Evolutionary conservation across 805 yeast species (phyloP).

Genomic region (Ogataea pini): DNA sequence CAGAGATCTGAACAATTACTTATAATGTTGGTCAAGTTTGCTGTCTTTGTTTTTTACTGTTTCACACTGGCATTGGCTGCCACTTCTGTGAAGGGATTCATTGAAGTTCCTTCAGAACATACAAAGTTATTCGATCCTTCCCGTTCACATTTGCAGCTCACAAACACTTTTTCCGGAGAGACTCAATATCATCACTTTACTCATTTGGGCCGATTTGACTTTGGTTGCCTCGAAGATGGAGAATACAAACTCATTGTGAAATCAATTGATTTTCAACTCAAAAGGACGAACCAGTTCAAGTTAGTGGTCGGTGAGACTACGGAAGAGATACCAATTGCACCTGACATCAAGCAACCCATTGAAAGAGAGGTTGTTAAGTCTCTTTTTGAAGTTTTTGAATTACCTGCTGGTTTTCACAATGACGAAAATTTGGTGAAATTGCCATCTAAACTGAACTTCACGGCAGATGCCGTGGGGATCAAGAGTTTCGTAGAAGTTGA

Average conservation of each 20-base stretch:
- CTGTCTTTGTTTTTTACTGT: not conserved
- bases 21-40: not conserved
- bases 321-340: constrained; percentile 21
- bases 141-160: constrained; percentile 2
- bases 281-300: constrained; percentile 14
- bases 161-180: not conserved
- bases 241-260: constrained; percentile 18
- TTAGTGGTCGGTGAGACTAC: constrained; percentile 13
- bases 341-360: constrained; percentile 15
- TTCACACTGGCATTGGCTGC: not conserved
- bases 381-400: constrained; percentile 14
- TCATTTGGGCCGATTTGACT: constrained; percentile 18
- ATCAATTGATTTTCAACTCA: constrained; percentile 24
- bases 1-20: not conserved
- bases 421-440: constrained; percentile 6
- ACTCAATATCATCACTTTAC: constrained; percentile 16
- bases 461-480: constrained; percentile 13
- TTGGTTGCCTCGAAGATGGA: constrained; percentile 14
- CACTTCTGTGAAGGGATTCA: constrained; percentile 6
- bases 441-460: constrained; percentile 12
- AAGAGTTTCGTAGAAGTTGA: constrained; percentile 22
- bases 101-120: constrained; percentile 7
- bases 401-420: constrained; percentile 11
- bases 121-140: constrained; percentile 22
- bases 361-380: constrained; percentile 7